A percentile compares a stretch with the other conserved stretches of the same genome.
These are phyloP conservation scores for Botryotinia globosa DNA, from an alignment of 2,329 filamentous ascomycete species.

Conservation along the genomic window DNA sequence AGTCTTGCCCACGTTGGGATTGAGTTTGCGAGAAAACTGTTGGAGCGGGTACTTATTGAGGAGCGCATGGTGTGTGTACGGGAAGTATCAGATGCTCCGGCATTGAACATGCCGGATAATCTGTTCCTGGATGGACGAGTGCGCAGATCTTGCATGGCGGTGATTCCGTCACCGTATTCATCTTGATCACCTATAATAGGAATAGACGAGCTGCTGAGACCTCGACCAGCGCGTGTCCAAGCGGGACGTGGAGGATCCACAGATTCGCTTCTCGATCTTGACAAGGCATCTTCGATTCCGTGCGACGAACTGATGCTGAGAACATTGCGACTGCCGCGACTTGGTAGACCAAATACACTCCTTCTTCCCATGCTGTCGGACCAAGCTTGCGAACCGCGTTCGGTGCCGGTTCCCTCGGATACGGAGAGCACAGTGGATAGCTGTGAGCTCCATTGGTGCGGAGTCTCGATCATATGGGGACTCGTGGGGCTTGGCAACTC, in stretches of 20 bases:
- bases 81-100: conserved; percentile 44
- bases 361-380: conserved; percentile 43
- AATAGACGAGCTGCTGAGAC: conserved; percentile 38
- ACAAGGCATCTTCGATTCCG: conserved; percentile 28
- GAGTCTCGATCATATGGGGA: conserved; percentile 47
- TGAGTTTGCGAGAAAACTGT: conserved; percentile 42
- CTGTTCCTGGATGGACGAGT: conserved; percentile 53
- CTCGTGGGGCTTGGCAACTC: conserved; percentile 34
- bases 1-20: conserved; percentile 53
- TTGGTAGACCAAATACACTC: conserved; percentile 48
- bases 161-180: conserved; percentile 62
- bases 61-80: conserved; percentile 38
- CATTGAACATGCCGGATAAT: conserved; percentile 51
- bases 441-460: conserved; percentile 62
- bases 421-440: conserved; percentile 63
- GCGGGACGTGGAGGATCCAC: conserved; percentile 50
- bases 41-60: conserved; percentile 44
- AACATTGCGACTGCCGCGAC: conserved; percentile 49
- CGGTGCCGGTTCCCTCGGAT: conserved; percentile 51
- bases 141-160: conserved; percentile 54
- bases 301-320: conserved; percentile 55
- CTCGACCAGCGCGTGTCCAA: conserved; percentile 41
- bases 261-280: conserved; percentile 37
- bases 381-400: conserved; percentile 47
- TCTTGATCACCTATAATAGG: conserved; percentile 57